These are phyloP conservation scores for Nigrospora oryzae DNA, from an alignment of 2,329 filamentous ascomycete species.

Conservation along the genomic window DNA sequence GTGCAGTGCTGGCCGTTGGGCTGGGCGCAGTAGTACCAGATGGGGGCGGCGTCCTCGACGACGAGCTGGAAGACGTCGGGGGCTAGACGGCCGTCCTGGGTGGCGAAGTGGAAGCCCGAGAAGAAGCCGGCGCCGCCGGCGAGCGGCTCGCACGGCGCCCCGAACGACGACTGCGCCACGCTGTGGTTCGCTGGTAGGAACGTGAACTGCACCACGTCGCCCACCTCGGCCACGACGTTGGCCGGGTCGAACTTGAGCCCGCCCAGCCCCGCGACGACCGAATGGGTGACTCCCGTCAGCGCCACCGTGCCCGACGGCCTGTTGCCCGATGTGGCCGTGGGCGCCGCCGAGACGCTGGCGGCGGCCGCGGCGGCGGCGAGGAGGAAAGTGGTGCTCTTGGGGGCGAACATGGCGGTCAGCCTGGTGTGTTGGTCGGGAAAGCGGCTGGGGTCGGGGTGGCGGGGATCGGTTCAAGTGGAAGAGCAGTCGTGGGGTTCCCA, in stretches of 20 bases:
- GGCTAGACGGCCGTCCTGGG: not conserved
- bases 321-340: constrained; percentile 1
- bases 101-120: constrained; percentile 5
- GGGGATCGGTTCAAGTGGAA: not conserved
- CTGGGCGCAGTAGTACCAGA: constrained; percentile 7
- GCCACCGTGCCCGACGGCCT: not conserved
- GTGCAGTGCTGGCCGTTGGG: constrained; percentile 10
- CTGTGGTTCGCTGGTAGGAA: constrained; percentile 67
- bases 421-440: not conserved
- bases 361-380: not conserved
- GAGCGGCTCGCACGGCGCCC: constrained; percentile 54
- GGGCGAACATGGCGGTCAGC: not conserved
- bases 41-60: constrained; percentile 2
- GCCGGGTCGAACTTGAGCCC: constrained; percentile 58
- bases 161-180: constrained; percentile 69
- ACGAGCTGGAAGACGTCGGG: constrained; percentile 3
- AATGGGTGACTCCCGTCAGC: not conserved
- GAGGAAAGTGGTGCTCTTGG: not conserved
- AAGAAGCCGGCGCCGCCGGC: constrained; percentile 1
- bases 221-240: constrained; percentile 52
- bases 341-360: not conserved
- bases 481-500: not conserved
- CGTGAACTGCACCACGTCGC: constrained; percentile 59
- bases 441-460: no score
- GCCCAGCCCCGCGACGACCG: constrained; percentile 43